Evolutionary conservation across 345 rosid species (phyloP), one percentile per base, ranked within the genome.

Genomic region (Eucalyptus paniculata): DNA sequence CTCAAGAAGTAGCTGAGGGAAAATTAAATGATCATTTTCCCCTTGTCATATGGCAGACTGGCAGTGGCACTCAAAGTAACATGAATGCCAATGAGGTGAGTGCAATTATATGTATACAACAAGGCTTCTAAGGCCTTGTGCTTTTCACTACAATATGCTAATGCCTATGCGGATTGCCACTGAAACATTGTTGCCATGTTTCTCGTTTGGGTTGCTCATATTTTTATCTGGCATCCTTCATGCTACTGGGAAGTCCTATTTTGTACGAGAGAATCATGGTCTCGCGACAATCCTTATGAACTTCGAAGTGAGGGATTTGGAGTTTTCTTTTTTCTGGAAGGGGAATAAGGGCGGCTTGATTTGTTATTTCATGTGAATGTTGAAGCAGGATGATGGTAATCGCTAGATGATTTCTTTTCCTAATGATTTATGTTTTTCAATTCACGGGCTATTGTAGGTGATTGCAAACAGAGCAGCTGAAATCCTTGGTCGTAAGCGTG

Each of bases 61-160:
- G 99, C 87, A 98, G 99, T 91, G 99, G 99, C 49, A 98, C 99
- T 91, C 99, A 98, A 91, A 97, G 99, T 92, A 98, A 98, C 92
- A 98, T 98, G 99, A 98, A 98, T 90, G 99, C 99, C 86, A 98
- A 98, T 90, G 99, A 98, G 99, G 99, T 97, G 9, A 21, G 88
- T 89, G 15, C 60, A 4, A n/a, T 77, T 77, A 40, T 77, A 40
- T 14, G 14, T 18, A 77, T 40, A 40, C 85, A 77, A 11, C 17
- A 40, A 77, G 85, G 85, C 85, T 40, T 77, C 85, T 40, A 12
- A 40, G 85, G 85, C 16, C 47, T 77, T 40, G 30, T 77, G 85
- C 85, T 77, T 77, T 77, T 77, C 28, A 24, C 30, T 5, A 77
- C 85, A 77, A 40, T 77, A 40, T 40, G 47, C 85, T 77, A 37